Percentiles rank a stretch among this genome's conserved stretches.
These are phyloP conservation scores for Plectosphaerella sp. DNA, from an alignment of 2,329 filamentous ascomycete species.

Conservation along the genomic window DNA sequence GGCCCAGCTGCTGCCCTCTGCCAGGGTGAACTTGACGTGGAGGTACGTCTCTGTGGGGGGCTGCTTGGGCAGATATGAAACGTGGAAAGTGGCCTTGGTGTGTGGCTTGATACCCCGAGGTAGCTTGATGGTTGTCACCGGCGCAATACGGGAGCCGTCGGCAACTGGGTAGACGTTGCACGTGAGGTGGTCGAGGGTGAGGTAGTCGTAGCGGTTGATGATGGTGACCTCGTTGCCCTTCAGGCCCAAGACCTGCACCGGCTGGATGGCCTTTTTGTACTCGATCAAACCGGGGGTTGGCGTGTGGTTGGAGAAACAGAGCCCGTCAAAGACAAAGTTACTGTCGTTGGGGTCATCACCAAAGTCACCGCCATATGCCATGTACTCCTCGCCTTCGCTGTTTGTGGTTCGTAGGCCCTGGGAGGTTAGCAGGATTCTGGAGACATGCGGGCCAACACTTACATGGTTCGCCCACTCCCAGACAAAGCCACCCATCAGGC, in stretches of 20 bases:
- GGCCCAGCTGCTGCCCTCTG: slow-evolving; percentile 44
- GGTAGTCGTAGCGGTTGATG: slow-evolving; percentile 51
- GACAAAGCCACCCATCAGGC: slow-evolving; percentile 57
- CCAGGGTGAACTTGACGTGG: slow-evolving; percentile 40
- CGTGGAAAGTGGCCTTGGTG: slow-evolving; percentile 25
- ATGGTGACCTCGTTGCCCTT: slow-evolving; percentile 38
- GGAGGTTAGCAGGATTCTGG: slow-evolving; percentile 15
- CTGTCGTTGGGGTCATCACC: slow-evolving; percentile 55
- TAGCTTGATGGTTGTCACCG: slow-evolving; percentile 28
- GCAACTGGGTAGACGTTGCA: slow-evolving; percentile 37
- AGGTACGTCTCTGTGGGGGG: slow-evolving; percentile 35
- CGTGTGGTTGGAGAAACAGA: slow-evolving; percentile 43
- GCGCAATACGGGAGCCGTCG: slow-evolving; percentile 29
- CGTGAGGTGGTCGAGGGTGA: slow-evolving; percentile 43
- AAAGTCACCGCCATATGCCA: slow-evolving; percentile 59
- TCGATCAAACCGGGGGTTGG: slow-evolving; percentile 48
- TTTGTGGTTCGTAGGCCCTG: slow-evolving; percentile 38
- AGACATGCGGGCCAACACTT: slow-evolving; percentile 3
- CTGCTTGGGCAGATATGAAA: slow-evolving; percentile 16
- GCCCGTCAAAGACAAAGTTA: slow-evolving; percentile 55
- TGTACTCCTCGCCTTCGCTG: slow-evolving; percentile 39
- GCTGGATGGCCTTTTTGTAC: slow-evolving; percentile 56
- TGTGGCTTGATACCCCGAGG: slow-evolving; percentile 42
- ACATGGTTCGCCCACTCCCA: slow-evolving; percentile 64
- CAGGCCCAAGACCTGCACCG: slow-evolving; percentile 45